Conservation (phyloP, 306 rosid genomes). For the Hippophae rhamnoides region DNA sequence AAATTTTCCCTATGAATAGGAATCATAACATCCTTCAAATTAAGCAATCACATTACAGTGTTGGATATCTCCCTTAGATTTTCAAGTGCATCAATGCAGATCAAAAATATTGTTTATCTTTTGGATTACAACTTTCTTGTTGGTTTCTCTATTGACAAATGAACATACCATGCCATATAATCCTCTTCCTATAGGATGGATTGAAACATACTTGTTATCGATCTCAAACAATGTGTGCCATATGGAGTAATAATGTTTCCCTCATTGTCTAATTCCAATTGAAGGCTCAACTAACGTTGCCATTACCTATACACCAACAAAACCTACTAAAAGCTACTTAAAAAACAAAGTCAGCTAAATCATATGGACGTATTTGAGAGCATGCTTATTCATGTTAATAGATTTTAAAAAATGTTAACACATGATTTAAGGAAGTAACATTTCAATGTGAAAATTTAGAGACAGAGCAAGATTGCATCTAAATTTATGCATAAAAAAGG, state of each 20-base stretch:
- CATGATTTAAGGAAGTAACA: no score
- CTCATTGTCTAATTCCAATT: conserved; percentile 38
- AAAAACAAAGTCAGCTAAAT: background rate
- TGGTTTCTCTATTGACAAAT: conserved; percentile 57
- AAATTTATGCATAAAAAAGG: no score
- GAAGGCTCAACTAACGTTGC: conserved; percentile 67
- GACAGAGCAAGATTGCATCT: no score
- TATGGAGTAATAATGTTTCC: conserved; percentile 61
- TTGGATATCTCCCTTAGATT: conserved; percentile 67
- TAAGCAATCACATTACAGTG: conserved; percentile 66
- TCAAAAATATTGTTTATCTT: conserved; percentile 70
- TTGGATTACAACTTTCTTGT: conserved; percentile 81
- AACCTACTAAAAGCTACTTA: conserved; percentile 13
- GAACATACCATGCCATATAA: conserved; percentile 85
- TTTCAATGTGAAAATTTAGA: no score
- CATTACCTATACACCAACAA: conserved; percentile 35
- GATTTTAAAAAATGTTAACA: no score
- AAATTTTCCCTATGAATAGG: conserved; percentile 49
- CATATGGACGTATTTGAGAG: no score
- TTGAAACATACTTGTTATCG: conserved; percentile 69
- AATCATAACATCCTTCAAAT: conserved; percentile 77
- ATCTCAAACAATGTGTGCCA: conserved; percentile 76
- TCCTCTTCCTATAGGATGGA: conserved; percentile 75
- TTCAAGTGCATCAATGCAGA: conserved; percentile 48
- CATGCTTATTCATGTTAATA: background rate